A percentile compares a stretch with the other conserved stretches of the same genome.
These are phyloP conservation scores for Primulina huaijiensis DNA, from an alignment of 257 asterid genomes.

Conservation along the genomic window DNA sequence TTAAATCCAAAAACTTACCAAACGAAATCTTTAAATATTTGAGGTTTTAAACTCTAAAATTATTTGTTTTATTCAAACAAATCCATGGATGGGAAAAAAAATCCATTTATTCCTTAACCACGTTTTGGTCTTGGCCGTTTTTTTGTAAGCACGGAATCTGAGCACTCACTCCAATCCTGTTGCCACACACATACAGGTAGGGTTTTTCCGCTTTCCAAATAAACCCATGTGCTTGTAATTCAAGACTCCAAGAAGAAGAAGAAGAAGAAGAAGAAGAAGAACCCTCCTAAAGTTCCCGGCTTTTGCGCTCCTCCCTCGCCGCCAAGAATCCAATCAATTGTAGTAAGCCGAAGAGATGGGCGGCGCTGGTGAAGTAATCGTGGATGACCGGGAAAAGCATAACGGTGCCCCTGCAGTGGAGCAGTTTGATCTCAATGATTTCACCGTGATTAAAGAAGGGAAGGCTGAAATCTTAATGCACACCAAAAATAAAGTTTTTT, in stretches of 20 bases:
- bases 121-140: not conserved
- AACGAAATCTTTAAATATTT: too few relatives aligned
- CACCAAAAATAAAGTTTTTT: slow-evolving; percentile 82
- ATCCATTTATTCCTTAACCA: not conserved
- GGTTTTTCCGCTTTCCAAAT: not conserved
- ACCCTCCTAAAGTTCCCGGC: not conserved
- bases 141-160: not conserved
- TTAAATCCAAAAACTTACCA: too few relatives aligned
- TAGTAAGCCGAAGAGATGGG: slow-evolving; percentile 34
- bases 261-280: not conserved
- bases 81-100: too few relatives aligned
- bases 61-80: too few relatives aligned
- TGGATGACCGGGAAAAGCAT: slow-evolving; percentile 38
- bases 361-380: slow-evolving; percentile 33
- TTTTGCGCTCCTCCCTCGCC: slow-evolving; percentile 6
- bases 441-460: slow-evolving; percentile 72
- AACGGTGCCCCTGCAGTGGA: slow-evolving; percentile 25
- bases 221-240: not conserved
- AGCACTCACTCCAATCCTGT: not conserved
- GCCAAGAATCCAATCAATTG: not conserved
- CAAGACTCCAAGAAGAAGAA: not conserved
- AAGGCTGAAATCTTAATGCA: slow-evolving; percentile 96
- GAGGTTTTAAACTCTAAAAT: too few relatives aligned
- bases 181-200: not conserved
- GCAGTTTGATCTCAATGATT: slow-evolving; percentile 63